Evolutionary conservation across 148 eudicot genomes (phyloP).

Genomic region (Vaccinium darrowii): DNA sequence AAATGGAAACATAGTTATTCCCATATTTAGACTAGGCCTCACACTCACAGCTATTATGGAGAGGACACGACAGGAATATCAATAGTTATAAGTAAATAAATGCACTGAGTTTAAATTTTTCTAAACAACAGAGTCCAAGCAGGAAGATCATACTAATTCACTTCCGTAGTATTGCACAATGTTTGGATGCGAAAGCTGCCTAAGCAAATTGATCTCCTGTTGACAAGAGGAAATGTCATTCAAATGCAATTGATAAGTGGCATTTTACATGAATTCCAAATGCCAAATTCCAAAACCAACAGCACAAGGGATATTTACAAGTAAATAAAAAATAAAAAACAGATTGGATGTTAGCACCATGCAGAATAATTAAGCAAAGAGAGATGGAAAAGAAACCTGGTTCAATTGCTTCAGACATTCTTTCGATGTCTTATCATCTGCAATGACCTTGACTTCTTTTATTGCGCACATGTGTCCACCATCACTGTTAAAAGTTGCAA

Average conservation of each 20-base stretch:
- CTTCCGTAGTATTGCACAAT: conserved; percentile 92
- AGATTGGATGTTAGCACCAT: neutral
- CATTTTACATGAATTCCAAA: neutral
- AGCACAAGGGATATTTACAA: neutral
- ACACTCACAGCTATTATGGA: neutral
- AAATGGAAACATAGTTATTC: conserved; percentile 8
- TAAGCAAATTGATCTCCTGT: conserved; percentile 90
- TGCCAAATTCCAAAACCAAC: neutral
- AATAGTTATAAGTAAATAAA: neutral
- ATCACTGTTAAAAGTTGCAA: conserved; percentile 53
- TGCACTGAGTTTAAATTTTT: neutral
- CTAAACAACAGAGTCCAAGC: neutral
- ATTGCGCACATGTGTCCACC: conserved; percentile 96
- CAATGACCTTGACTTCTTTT: conserved; percentile 75
- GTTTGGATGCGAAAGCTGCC: conserved; percentile 86
- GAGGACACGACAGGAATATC: neutral
- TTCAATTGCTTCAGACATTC: conserved; percentile 92
- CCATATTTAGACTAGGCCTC: neutral
- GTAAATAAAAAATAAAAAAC: neutral
- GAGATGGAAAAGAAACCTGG: conserved; percentile 51
- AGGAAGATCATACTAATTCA: conserved; percentile 59
- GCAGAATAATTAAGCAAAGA: conserved; percentile 1
- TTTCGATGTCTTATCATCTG: conserved; percentile 82
- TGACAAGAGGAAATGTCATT: conserved; percentile 12
- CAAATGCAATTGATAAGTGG: neutral